A percentile compares a stretch with the other conserved stretches of the same genome.
Evolutionary conservation across 805 yeast genomes (phyloP).

Genomic region (Kluyveromyces nonfermentans): DNA sequence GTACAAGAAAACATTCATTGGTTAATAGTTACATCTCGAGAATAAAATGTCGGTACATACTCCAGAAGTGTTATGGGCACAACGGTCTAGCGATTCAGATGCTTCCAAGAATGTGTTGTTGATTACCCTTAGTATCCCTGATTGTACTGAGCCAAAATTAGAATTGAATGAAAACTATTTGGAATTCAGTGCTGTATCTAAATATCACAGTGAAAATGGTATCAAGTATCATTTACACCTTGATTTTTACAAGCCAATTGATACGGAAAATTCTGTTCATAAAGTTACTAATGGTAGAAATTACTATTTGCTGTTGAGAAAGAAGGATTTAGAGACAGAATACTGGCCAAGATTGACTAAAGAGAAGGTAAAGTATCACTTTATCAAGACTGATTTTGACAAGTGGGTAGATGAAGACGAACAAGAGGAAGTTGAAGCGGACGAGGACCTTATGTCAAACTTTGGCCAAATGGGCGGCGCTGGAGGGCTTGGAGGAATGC

Average conservation of each 20-base stretch:
- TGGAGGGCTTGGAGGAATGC: constrained; percentile 15
- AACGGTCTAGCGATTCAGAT: constrained; percentile 75
- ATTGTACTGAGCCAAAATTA: constrained; percentile 53
- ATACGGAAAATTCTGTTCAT: constrained; percentile 50
- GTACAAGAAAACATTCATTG: too few species aligned
- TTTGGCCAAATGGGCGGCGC: constrained; percentile 24
- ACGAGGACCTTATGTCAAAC: constrained; percentile 30
- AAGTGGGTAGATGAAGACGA: constrained; percentile 99
- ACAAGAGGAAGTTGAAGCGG: constrained; percentile 54
- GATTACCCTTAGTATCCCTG: constrained; percentile 65
- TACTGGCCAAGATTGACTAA: constrained; percentile 95
- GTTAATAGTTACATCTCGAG: too few species aligned
- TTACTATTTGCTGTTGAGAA: constrained; percentile 50
- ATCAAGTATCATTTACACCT: constrained; percentile 51
- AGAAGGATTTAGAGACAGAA: constrained; percentile 61
- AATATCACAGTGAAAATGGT: constrained; percentile 34
- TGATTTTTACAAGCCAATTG: constrained; percentile 71
- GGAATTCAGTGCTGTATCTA: constrained; percentile 34
- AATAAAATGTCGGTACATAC: constrained; percentile 11
- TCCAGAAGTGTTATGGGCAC: constrained; percentile 85
- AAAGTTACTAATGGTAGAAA: constrained; percentile 45
- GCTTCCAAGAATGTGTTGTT: constrained; percentile 64
- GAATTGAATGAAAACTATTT: constrained; percentile 49
- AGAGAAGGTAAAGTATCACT: constrained; percentile 69
- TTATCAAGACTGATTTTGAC: constrained; percentile 89